Evolutionary conservation across 2,329 filamentous ascomycete genomes (phyloP), one percentile per base, ranked within the genome.

Genomic region (Cylindrodendrum hubeiense): DNA sequence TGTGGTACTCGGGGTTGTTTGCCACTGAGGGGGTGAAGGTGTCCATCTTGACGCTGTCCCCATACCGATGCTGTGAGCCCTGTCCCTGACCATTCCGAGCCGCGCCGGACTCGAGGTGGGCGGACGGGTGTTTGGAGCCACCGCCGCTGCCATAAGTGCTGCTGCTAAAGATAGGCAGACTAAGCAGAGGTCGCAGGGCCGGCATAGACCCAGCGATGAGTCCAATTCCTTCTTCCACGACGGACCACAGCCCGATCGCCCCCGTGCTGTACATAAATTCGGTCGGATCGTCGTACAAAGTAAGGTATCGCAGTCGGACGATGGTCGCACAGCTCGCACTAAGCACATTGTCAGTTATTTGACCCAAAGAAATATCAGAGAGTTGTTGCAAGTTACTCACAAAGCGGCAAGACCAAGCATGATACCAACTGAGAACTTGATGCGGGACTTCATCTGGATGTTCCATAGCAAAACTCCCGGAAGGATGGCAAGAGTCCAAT

Each of bases 401-500:
- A 74, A 67, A 19, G 62, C 68, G 5, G 65, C 73, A 7, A 75
- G 54, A 1, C 71, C 62, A 34, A 75, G 63, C 43, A 75, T 65
- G 0, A 74, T 26, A 9, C 39, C 61, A 0, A 74, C 71, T 1
- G 70, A 67, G 3, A 74, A 19, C 46, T 75, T 75, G 13, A 75
- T 62, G 8, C 59, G 64, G 0, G 56, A 55, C 30, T 69, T 71
- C 73, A 77, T 73, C 50, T 76, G 71, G 3, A 77, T 46, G 2
- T 74, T 71, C 57, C 73, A 74, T 0, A 77, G 56, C 26, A 77
- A 37, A 2, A 77, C 67, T 0, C 66, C 58, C 0, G 75, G 75
- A 5, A 77, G 60, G 5, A 72, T 65, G 1, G 75, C 74, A 8
- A 76, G 33, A 0, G 60, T 64, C 52, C 72, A 71, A n/a, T 77